A percentile compares a stretch with the other conserved stretches of the same genome.
Conservation (phyloP, 805 yeast species). For the Yarrowia sp. region DNA sequence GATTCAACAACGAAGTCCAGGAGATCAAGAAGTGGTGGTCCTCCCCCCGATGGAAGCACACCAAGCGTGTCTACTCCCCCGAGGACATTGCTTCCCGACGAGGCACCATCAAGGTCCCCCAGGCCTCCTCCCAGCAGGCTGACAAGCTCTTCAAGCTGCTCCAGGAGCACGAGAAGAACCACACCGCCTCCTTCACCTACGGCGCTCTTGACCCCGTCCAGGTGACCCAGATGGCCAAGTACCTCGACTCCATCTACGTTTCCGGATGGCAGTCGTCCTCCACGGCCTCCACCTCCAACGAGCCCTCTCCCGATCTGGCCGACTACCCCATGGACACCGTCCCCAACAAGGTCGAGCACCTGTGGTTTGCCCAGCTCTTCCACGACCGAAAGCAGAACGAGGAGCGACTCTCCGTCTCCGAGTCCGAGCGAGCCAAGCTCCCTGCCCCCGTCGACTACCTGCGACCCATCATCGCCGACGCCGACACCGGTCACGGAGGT, state of each 20-base stretch:
- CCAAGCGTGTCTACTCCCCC: constrained; percentile 84
- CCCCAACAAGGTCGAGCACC: constrained; percentile 95
- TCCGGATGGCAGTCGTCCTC: constrained; percentile 99
- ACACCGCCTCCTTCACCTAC: constrained; percentile 81
- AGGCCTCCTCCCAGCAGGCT: constrained; percentile 77
- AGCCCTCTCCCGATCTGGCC: constrained; percentile 97
- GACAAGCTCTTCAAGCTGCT: constrained; percentile 73
- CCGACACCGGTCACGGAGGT: constrained; percentile 99
- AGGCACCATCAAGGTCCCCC: constrained; percentile 68
- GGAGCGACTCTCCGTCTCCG: constrained; percentile 60
- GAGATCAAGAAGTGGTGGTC: constrained; percentile 89
- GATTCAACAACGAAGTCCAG: constrained; percentile 64
- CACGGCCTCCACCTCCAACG: constrained; percentile 95
- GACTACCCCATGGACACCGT: constrained; percentile 99
- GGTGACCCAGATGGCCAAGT: constrained; percentile 94
- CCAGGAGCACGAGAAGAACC: constrained; percentile 64
- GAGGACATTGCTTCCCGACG: constrained; percentile 88
- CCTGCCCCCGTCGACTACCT: constrained; percentile 74
- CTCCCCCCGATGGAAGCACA: constrained; percentile 84
- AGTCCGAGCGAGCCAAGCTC: constrained; percentile 64
- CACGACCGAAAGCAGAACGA: constrained; percentile 96
- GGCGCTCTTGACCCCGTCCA: constrained; percentile 97
- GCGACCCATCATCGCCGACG: constrained; percentile 95
- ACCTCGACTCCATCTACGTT: constrained; percentile 86
- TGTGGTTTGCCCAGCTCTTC: constrained; percentile 94